Evolutionary conservation across 2,329 filamentous ascomycete genomes (phyloP), one percentile per base, ranked within the genome.

Genomic region (Calonectria pseudoreteaudii): DNA sequence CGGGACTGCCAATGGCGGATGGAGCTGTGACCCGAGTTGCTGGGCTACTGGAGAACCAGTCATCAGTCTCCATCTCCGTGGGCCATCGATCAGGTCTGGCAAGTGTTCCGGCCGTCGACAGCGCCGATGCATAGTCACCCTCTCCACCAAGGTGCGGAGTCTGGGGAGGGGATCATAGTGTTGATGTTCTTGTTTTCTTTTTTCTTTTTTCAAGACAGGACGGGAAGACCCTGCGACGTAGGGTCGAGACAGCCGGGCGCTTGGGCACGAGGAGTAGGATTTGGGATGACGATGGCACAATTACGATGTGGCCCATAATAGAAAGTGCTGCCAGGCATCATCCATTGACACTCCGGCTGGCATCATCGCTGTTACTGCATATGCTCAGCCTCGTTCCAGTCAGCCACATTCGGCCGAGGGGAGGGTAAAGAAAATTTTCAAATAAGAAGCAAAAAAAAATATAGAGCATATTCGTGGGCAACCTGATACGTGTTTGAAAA

Each of bases 401-500:
- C 38, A 65, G 41, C 60, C 60, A 49, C 41, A 65, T 65, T 10
- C 28, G 26, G n/a, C 14, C n/a, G n/a, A 16, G 44, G 3, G 20
- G 13, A 13, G 49, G 14, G 14, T 13, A 18, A 30, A 20, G 18
- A 10, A 20, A 10, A 10, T 31, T 11, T 53, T 38, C 18, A 41
- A 38, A 62, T 41, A 62, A 14, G 14, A 41, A 62, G 26, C n/a
- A 13, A 60, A 60, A 41, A 16, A 28, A 9, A 28, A 62, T 62
- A 14, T 30, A 62, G 38, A 23, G 36, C 23, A 62, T 38, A 41
- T 44, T 62, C 23, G 20, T 62, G 52, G 28, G 34, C 60, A 34
- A 65, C 68, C 68, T 70, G 58, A 65, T 65, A 65, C 58, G 52
- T 44, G 52, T 47, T 62, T 47, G 66, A 58, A 47, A 44, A 50